Evolutionary conservation across 805 yeast species (phyloP).

Genomic region (Jamesozyma spencerorum): DNA sequence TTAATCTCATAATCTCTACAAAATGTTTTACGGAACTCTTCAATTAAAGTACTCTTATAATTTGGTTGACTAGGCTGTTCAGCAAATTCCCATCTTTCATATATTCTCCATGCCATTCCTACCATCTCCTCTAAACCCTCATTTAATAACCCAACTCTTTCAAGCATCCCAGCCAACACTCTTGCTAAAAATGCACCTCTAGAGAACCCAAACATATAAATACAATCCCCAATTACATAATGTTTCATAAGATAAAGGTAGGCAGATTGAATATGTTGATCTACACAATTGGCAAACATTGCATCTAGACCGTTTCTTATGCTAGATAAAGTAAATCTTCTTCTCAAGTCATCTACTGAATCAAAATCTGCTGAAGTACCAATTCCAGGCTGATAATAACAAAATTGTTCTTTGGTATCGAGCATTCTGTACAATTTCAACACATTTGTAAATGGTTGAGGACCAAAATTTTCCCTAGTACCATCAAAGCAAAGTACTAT

Average conservation of each 20-base stretch:
- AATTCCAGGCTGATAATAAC: slow-evolving; percentile 63
- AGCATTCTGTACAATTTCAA: slow-evolving; percentile 44
- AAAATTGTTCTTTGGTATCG: slow-evolving; percentile 41
- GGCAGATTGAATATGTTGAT: slow-evolving; percentile 49
- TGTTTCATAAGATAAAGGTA: slow-evolving; percentile 43
- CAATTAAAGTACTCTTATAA: slow-evolving; percentile 37
- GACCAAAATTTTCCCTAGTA: slow-evolving; percentile 50
- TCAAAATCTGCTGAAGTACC: slow-evolving; percentile 44
- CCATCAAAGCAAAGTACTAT: slow-evolving; percentile 56
- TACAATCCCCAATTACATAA: slow-evolving; percentile 42
- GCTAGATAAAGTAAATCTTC: slow-evolving; percentile 12
- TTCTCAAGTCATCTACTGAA: slow-evolving; percentile 15
- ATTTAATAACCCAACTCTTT: slow-evolving; percentile 49
- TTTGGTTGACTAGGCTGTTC: slow-evolving; percentile 46
- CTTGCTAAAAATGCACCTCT: slow-evolving; percentile 63
- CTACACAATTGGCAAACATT: slow-evolving; percentile 45
- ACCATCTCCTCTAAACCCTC: slow-evolving; percentile 48
- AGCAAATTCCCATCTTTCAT: slow-evolving; percentile 49
- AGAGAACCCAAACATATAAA: slow-evolving; percentile 50
- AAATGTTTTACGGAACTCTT: slow-evolving; percentile 48
- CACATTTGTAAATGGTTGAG: slow-evolving; percentile 45
- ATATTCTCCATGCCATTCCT: slow-evolving; percentile 53
- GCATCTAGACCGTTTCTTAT: slow-evolving; percentile 33
- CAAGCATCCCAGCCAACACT: slow-evolving; percentile 56
- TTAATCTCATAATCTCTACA: slow-evolving; percentile 35